These are phyloP conservation scores for Grosmannia serpens DNA, from an alignment of 2,329 filamentous ascomycete species.

Conservation along the genomic window DNA sequence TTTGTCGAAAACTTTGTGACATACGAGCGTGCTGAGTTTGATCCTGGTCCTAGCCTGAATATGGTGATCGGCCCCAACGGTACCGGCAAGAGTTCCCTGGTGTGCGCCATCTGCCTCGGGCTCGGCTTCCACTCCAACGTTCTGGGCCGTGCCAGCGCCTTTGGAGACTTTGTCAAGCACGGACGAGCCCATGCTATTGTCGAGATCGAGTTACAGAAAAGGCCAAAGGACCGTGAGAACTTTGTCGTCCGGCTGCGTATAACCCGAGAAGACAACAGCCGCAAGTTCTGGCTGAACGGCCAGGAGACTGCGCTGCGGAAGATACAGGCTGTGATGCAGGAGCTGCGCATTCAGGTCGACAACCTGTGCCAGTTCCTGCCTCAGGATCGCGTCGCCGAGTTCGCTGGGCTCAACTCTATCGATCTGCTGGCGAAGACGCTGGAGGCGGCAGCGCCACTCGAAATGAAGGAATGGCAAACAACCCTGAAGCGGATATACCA, in stretches of 20 bases:
- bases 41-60: constrained; percentile 83
- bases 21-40: constrained; percentile 84
- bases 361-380: constrained; percentile 96
- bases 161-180: constrained; percentile 90
- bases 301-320: constrained; percentile 48
- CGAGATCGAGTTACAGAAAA: constrained; percentile 77
- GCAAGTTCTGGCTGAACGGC: constrained; percentile 68
- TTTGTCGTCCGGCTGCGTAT: constrained; percentile 66
- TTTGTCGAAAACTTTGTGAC: constrained; percentile 86
- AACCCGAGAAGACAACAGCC: constrained; percentile 68
- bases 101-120: constrained; percentile 91
- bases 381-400: constrained; percentile 91
- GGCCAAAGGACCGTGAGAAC: constrained; percentile 49
- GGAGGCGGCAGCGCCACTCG: constrained; percentile 69
- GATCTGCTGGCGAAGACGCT: constrained; percentile 79
- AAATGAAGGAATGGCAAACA: constrained; percentile 72
- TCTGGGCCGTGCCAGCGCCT: constrained; percentile 72
- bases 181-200: constrained; percentile 66
- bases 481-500: constrained; percentile 59
- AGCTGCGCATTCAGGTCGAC: constrained; percentile 86
- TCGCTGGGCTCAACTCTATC: constrained; percentile 70
- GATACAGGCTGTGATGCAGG: constrained; percentile 55
- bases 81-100: constrained; percentile 92
- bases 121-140: constrained; percentile 74
- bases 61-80: constrained; percentile 99